phyloP scores from a whole-genome alignment of 176 grass and related monocot species.

The Poa annua region DNA sequence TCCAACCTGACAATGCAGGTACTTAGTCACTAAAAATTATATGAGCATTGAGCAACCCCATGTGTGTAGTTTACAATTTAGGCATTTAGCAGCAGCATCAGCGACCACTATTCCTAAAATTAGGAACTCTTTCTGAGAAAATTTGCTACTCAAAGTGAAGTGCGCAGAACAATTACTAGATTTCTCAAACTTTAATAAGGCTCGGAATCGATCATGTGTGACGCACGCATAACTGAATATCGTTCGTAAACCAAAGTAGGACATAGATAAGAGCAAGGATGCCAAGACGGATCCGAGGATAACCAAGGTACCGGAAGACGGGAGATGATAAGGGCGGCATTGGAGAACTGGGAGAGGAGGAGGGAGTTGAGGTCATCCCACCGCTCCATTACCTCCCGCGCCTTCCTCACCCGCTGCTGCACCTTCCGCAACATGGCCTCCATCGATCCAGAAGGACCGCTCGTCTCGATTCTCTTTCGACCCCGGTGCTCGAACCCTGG shows the following conservation, averaged over 20 bases:
- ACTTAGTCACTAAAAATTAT: not conserved
- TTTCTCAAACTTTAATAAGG: not conserved
- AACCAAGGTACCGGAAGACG: slow-evolving; percentile 59
- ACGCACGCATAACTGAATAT: not conserved
- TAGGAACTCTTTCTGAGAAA: not conserved
- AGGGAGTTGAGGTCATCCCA: slow-evolving; percentile 70
- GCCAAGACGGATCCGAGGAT: not conserved
- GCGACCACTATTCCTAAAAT: not conserved
- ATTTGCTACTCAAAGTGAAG: not conserved
- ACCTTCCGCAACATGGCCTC: slow-evolving; percentile 67
- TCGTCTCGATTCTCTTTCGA: not conserved
- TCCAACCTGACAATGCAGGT: not conserved
- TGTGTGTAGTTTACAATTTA: not conserved
- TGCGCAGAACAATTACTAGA: not conserved
- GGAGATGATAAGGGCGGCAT: slow-evolving; percentile 51
- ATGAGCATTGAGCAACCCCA: not conserved
- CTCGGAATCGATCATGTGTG: not conserved
- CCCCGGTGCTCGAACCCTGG: too few species aligned
- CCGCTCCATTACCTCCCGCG: slow-evolving; percentile 49
- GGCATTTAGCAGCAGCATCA: not conserved
- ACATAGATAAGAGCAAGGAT: not conserved
- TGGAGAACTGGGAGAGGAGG: slow-evolving; percentile 58
- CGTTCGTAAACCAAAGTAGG: too few species aligned
- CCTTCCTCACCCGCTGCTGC: slow-evolving; percentile 65
- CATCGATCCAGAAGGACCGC: slow-evolving; percentile 32